Base-by-base conservation (phyloP, 768 basidiomycete genomes). In the Dendrothele bispora region DNA sequence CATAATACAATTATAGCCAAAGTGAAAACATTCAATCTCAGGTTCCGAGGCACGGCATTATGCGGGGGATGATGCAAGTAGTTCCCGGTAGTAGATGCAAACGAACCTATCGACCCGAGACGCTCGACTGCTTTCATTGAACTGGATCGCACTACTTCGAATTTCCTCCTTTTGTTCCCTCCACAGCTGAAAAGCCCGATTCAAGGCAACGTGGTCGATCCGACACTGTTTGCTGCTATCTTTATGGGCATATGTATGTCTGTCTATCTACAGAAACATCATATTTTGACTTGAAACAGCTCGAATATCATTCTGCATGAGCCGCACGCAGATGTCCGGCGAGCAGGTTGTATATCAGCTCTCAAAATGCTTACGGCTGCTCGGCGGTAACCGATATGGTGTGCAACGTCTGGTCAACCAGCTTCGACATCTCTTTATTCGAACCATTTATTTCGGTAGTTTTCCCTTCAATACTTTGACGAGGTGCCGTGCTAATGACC, bases 271-370 rank as follows among this genome's bases (percentile, higher is more conserved):
- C 27, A 57, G 55, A 17, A 46, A n/a, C n/a, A n/a, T n/a, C n/a
- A n/a, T n/a, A n/a, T n/a, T 65, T 74, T 21, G 74, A 73, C 50
- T 52, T 75, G 36, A 73, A 49, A 46, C 53, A 91, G 88, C 11
- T 78, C 84, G 5, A 79, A 69, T 12, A 84, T 91, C 43, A 69
- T 88, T 17, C 65, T 91, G 34, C 88, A 90, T 55, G 88, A 91
- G 53, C 85, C 86, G 3, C 86, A 88, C 57, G 86, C 87, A 15
- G 77, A 80, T 49, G 70, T 85, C 39, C 70, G 72, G 21, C 68
- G 64, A 38, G 72, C 73, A 15, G 78, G 79, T 28, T 90, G 87
- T 55, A 72, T 81, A 34, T 88, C 86, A 34, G 83, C 86, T 12
- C 72, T 82, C 54, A 85, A 80, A 57, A 82, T 89, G 25, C 67